phyloP scores from a whole-genome alignment of 2,329 filamentous ascomycete species.

The Chaetoscypha palmicola region DNA sequence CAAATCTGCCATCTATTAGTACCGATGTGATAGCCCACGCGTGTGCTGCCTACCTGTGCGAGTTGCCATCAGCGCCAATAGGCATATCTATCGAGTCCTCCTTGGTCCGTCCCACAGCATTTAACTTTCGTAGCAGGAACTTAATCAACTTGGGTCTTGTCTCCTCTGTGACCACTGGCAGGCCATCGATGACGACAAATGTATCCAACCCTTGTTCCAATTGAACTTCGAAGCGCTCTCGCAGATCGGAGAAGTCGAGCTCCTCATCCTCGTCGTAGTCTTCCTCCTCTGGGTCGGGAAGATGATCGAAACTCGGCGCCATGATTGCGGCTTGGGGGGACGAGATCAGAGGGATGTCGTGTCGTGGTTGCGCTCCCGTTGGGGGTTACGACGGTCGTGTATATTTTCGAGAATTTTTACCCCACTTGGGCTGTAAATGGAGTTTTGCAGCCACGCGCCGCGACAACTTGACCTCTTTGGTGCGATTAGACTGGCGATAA shows the following conservation, averaged over 20 bases:
- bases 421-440: constrained; percentile 17
- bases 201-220: constrained; percentile 93
- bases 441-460: no score
- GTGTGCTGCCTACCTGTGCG: constrained; percentile 61
- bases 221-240: constrained; percentile 91
- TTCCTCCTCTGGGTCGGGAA: constrained; percentile 83
- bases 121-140: constrained; percentile 91
- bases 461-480: no score
- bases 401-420: constrained; percentile 16
- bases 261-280: constrained; percentile 85
- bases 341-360: constrained; percentile 1
- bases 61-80: constrained; percentile 77
- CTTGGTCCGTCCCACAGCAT: constrained; percentile 72
- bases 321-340: constrained; percentile 49
- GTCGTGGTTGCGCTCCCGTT: constrained; percentile 5
- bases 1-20: constrained; percentile 55
- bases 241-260: constrained; percentile 89
- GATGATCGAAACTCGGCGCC: constrained; percentile 88
- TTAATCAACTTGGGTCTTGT: constrained; percentile 93
- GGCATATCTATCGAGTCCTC: constrained; percentile 94
- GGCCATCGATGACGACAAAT: constrained; percentile 92
- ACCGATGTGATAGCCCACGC: constrained; percentile 6
- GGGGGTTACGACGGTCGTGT: constrained; percentile 3
- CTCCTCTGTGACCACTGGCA: constrained; percentile 82
- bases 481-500: neutral